Evolutionary conservation across 2,329 filamentous ascomycete species (phyloP), one percentile per base, ranked within the genome.

Genomic region (Pseudogymnoascus sp.): DNA sequence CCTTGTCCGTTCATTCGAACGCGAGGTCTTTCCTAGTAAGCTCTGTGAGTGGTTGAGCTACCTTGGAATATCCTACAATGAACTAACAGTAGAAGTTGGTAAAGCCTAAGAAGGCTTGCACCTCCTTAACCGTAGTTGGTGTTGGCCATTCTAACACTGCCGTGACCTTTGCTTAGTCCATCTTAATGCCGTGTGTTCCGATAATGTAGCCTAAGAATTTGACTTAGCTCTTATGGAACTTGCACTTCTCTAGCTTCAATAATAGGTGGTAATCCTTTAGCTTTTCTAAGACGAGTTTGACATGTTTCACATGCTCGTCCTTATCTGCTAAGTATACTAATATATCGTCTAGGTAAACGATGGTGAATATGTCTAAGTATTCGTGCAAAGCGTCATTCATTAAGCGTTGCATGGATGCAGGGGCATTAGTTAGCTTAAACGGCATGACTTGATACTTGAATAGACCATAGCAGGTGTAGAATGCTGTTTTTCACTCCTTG

Each of bases 401-500:
- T 23, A 63, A 69, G 13, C 26, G 40, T 63, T 75, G 68, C 1
- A 29, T 1, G 0, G 63, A 65, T 0, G 62, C 61, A 4, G 62
- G 67, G 0, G 65, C 62, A 61, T 71, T 70, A 15, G 23, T 35
- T 23, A 62, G 44, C 17, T 59, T 65, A 66, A 74, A 73, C 4
- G 53, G 66, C 65, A 73, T 71, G 9, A 78, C 69, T 40, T 70
- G 44, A 37, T 71, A 78, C 65, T 78, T 61, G 64, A 67, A 78
- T 4, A 67, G 64, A 38, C 72, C 67, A 64, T 72, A 76, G 23
- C 69, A 61, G 1, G 67, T 76, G n/a, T 62, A 23, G 62, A 77
- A 78, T 0, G 68, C 68, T 17, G 66, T 77, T 63, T 73, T 75
- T 68, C 66, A 75, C 64, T 76, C 7, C 69, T 70, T 1, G 9